Base-by-base conservation (phyloP, 768 basidiomycete species). In the Pleurotus citrinopileatus region DNA sequence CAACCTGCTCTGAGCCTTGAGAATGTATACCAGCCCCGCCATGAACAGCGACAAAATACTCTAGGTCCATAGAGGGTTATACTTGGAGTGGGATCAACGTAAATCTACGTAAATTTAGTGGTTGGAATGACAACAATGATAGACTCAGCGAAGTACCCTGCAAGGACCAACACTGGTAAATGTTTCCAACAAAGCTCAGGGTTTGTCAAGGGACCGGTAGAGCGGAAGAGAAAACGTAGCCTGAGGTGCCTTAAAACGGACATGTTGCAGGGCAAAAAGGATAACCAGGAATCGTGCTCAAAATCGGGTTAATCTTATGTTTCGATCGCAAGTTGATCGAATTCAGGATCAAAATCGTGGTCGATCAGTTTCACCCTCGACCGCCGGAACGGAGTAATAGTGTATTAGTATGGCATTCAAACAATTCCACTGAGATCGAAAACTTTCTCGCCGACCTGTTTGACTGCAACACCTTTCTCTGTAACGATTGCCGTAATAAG, bases 401-500 rank as follows among this genome's bases (percentile, higher is more conserved):
- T n/a, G n/a, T n/a, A n/a, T n/a, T n/a, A n/a, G n/a, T 47, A 32
- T 27, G 45, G 46, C 23, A 52, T 36, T 70, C 57, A 71, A 58
- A 87, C 83, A 37, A 90, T 76, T 6, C 65, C 66, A 44, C 76
- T 73, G 23, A 95, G 74, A 63, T 94, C 87, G 61, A 93, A 91
- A 22, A 56, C 63, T 2, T 65, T 66, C 55, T 77, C 73, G 20
- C 86, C 85, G 5, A 78, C 78, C 55, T 71, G 71, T 63, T 86
- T 87, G 55, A 87, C 81, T 3, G 91, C 92, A 27, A 97, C 93
- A 5, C 96, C 94, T 60, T 89, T 93, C 73, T 98, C 96, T 2
- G 94, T 98, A 10, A 95, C 94, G 47, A 98, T 89, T 26, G 90
- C 91, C n/a, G 86, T 90, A 58, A 98, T 97, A 38, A 98, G 73